phyloP scores from a whole-genome alignment of 257 asterid genomes.

The Leptodermis oblonga region DNA sequence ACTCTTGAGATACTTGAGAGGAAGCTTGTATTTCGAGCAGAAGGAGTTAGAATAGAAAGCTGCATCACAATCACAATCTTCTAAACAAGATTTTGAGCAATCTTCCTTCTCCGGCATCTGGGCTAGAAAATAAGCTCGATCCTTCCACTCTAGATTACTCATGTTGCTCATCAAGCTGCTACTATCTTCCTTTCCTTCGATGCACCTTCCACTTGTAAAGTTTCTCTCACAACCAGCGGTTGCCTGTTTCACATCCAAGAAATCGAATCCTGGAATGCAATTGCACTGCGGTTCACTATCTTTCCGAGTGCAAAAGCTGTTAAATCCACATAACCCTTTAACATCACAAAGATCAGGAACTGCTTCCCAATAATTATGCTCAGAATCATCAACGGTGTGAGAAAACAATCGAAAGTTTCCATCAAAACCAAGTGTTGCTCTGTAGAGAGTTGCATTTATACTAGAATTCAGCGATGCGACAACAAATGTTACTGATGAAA shows the following conservation, averaged over 20 bases:
- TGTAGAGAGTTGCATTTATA: background rate
- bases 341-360: constrained; percentile 17
- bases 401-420: constrained; percentile 27
- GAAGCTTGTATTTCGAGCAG: constrained; percentile 21
- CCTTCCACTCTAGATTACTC: constrained; percentile 10
- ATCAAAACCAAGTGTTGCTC: constrained; percentile 16
- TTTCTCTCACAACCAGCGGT: constrained; percentile 20
- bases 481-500: background rate
- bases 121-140: constrained; percentile 21
- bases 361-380: constrained; percentile 18
- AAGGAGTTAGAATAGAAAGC: background rate
- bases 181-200: constrained; percentile 14
- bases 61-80: constrained; percentile 31
- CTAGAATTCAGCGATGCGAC: background rate
- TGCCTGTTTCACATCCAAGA: background rate
- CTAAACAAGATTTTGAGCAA: constrained; percentile 17
- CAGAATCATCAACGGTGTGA: constrained; percentile 5
- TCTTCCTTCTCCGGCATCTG: constrained; percentile 14
- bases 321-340: constrained; percentile 27
- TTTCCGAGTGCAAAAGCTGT: constrained; percentile 19
- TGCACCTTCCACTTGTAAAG: constrained; percentile 17
- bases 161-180: background rate
- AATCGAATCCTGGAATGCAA: constrained; percentile 22
- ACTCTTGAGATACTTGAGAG: constrained; percentile 21
- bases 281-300: constrained; percentile 12